Evolutionary conservation across 495 filamentous ascomycete species (phyloP), one percentile per base, ranked within the genome.

Genomic region (Durotheca rogersii): DNA sequence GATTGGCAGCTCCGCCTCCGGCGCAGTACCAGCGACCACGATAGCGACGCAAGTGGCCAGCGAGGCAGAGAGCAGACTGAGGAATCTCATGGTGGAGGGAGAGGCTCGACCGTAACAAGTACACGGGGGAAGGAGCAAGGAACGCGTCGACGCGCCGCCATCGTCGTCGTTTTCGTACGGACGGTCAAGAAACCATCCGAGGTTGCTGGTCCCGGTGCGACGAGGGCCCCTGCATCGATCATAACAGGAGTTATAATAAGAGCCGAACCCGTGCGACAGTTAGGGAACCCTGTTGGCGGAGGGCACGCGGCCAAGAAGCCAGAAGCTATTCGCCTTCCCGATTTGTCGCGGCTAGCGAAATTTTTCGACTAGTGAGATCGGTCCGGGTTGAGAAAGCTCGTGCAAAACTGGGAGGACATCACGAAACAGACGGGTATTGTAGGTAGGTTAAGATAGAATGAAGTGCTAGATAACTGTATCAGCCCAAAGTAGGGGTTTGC

Each of bases 1-100:
- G 38, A 59, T 53, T 3, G 51, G 47, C 10, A 62, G 15, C 25
- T 62, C 47, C n/a, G 50, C 46, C 34, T 54, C 47, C 17, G 32
- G 40, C 18, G 25, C 41, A 4, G n/a, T n/a, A n/a, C n/a, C n/a
- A n/a, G 41, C 35, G 9, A 27, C 46, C 3, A 25, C 2, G 19
- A 25, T 18, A 10, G 25, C 23, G 12, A 35, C 17, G 23, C 23
- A 27, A 4, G 46, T 25, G 44, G 42, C 47, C 19, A 52, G 16
- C 21, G 42, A 51, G 41, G 51, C 30, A 12, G 47, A 37, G 7
- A 47, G 20, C 2, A 55, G 38, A 21, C 4, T 9, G 7, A 25
- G 29, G 0, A 35, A 20, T 31, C 34, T 53, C 56, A 59, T 59
- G 0, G 0, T 41, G 12, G 30, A 21, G 35, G 17, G 12, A 12